Conservation (phyloP, 345 rosid genomes). For the Euphorbia peplus region DNA sequence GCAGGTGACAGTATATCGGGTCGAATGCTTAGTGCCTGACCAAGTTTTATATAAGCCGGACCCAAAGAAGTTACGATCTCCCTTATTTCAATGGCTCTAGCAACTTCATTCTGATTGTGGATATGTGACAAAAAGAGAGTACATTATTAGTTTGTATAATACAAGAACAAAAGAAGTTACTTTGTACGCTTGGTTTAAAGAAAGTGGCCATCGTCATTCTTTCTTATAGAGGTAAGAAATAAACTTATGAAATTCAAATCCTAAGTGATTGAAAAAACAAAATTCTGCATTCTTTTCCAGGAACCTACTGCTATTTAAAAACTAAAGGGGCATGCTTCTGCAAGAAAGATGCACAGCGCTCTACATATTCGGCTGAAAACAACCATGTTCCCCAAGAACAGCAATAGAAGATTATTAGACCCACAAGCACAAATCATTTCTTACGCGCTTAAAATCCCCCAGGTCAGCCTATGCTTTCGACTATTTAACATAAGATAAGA, state of each 20-base stretch:
- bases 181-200: not conserved
- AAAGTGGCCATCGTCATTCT: not conserved
- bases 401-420: not conserved
- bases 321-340: slow-evolving; percentile 2
- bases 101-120: slow-evolving; percentile 76
- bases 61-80: slow-evolving; percentile 97
- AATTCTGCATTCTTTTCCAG: not conserved
- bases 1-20: slow-evolving; percentile 92
- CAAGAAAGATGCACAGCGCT: not conserved
- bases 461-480: not conserved
- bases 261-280: not conserved
- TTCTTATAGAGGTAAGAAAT: not conserved
- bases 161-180: not conserved
- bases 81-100: slow-evolving; percentile 94
- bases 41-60: slow-evolving; percentile 96
- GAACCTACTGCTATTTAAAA: slow-evolving; percentile 4
- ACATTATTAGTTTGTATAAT: not conserved
- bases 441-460: not conserved
- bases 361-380: not conserved
- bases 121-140: slow-evolving; percentile 10
- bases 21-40: slow-evolving; percentile 97
- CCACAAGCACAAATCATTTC: not conserved
- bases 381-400: not conserved
- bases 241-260: not conserved
- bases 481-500: not conserved